phyloP scores from a whole-genome alignment of 169 alveolate genomes.

The Eimeria brunetti region DNA sequence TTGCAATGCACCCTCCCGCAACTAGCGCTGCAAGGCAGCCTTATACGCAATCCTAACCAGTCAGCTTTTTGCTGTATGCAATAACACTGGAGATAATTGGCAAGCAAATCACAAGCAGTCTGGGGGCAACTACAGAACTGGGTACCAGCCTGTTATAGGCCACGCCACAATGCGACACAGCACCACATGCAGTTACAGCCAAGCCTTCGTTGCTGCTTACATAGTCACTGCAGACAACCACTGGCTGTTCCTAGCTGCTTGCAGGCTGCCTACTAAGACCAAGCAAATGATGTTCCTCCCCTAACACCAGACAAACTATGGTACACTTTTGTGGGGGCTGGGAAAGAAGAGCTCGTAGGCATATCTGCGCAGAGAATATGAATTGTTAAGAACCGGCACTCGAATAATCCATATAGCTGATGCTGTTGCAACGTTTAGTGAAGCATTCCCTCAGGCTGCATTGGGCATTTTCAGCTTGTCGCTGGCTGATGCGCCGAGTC shows the following conservation, averaged over 20 bases:
- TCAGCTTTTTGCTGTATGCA: not conserved
- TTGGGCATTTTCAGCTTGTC: not conserved
- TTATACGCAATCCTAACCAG: not conserved
- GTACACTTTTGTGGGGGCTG: too few relatives aligned
- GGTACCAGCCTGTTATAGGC: not conserved
- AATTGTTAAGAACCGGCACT: not conserved
- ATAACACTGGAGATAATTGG: not conserved
- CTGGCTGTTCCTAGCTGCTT: too few relatives aligned
- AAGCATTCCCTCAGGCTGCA: not conserved
- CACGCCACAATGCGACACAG: too few relatives aligned
- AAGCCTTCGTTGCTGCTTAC: too few relatives aligned
- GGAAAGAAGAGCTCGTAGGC: too few relatives aligned
- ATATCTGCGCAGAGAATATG: not conserved
- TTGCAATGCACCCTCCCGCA: not conserved
- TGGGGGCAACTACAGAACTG: not conserved
- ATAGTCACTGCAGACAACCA: too few relatives aligned
- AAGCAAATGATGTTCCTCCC: not conserved
- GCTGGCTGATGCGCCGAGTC: not conserved
- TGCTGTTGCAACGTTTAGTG: not conserved
- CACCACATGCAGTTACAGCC: too few relatives aligned
- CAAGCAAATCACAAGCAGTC: not conserved
- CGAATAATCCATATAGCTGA: not conserved
- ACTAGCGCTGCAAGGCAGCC: too few relatives aligned
- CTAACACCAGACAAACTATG: not conserved
- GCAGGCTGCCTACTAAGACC: too few relatives aligned